Conservation (phyloP, 2,329 filamentous ascomycete genomes). For the Ploettnerulaceae sp. region DNA sequence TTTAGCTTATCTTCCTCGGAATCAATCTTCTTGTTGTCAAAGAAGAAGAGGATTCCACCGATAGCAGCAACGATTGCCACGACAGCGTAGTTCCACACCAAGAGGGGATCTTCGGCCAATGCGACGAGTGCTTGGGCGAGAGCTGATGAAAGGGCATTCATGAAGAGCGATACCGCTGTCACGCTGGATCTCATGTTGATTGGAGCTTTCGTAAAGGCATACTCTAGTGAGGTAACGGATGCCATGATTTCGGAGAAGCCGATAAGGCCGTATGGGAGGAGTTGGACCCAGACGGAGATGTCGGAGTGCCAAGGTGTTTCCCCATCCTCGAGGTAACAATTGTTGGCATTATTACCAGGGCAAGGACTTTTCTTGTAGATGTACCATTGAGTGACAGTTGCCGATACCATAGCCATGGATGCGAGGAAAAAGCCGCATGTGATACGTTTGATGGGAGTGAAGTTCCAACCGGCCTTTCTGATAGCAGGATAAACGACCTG, state of each 20-base stretch:
- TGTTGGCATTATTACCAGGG: conserved; percentile 41
- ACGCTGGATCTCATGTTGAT: conserved; percentile 62
- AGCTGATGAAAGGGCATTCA: conserved; percentile 51
- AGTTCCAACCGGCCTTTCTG: conserved; percentile 45
- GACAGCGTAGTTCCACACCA: conserved; percentile 36
- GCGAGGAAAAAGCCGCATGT: conserved; percentile 51
- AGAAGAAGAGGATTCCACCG: conserved; percentile 20
- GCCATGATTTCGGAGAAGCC: conserved; percentile 58
- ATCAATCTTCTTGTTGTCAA: conserved; percentile 21
- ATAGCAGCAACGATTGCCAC: conserved; percentile 18
- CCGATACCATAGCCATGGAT: conserved; percentile 49
- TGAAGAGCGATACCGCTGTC: conserved; percentile 52
- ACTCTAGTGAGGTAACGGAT: conserved; percentile 65
- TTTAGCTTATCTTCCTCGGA: conserved; percentile 23
- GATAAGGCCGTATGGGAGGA: conserved; percentile 48
- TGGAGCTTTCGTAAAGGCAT: conserved; percentile 69
- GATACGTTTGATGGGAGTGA: conserved; percentile 55
- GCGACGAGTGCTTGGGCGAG: conserved; percentile 42
- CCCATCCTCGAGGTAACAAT: conserved; percentile 36
- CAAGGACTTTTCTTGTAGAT: conserved; percentile 54
- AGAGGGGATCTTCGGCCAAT: conserved; percentile 38
- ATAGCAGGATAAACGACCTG: conserved; percentile 54
- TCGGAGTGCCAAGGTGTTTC: conserved; percentile 2
- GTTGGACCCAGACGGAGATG: conserved; percentile 52
- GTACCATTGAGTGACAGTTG: conserved; percentile 51